phyloP scores from a whole-genome alignment of 345 rosid genomes.

The Brassica juncea region DNA sequence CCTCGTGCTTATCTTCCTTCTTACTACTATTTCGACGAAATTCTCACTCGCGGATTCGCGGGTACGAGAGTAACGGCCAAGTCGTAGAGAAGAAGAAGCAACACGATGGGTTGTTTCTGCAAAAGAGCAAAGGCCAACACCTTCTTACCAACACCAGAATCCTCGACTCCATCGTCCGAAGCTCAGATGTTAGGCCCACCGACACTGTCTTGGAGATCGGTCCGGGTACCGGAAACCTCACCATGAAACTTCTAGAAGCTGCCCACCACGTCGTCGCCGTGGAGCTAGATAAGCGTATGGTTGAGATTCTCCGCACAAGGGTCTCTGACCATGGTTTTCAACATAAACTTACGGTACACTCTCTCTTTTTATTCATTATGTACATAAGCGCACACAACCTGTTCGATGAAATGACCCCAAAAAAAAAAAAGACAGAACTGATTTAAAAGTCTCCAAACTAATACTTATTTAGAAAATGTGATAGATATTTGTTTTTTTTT shows the following conservation, averaged over 20 bases:
- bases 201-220: conserved; percentile 88
- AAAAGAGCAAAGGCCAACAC: conserved; percentile 92
- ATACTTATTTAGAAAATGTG: too few relatives aligned
- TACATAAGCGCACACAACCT: conserved; percentile 3
- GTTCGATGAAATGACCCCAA: conserved; percentile 65
- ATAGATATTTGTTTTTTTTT: too few relatives aligned
- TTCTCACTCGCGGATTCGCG: conserved; percentile 28
- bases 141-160: conserved; percentile 78
- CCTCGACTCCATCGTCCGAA: conserved; percentile 68
- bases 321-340: conserved; percentile 47
- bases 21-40: conserved; percentile 27
- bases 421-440: background rate
- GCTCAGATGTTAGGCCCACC: conserved; percentile 48
- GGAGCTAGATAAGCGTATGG: conserved; percentile 83
- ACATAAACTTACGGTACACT: conserved; percentile 53
- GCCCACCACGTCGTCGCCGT: conserved; percentile 64
- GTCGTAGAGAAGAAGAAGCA: conserved; percentile 33
- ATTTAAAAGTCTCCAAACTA: too few relatives aligned
- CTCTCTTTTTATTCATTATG: background rate
- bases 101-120: conserved; percentile 44
- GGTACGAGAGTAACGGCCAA: background rate
- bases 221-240: conserved; percentile 93
- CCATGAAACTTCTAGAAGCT: conserved; percentile 69
- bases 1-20: conserved; percentile 11
- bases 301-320: conserved; percentile 59